Base-by-base conservation (phyloP, 2,329 filamentous ascomycete species). In the Passalora sequoiae region DNA sequence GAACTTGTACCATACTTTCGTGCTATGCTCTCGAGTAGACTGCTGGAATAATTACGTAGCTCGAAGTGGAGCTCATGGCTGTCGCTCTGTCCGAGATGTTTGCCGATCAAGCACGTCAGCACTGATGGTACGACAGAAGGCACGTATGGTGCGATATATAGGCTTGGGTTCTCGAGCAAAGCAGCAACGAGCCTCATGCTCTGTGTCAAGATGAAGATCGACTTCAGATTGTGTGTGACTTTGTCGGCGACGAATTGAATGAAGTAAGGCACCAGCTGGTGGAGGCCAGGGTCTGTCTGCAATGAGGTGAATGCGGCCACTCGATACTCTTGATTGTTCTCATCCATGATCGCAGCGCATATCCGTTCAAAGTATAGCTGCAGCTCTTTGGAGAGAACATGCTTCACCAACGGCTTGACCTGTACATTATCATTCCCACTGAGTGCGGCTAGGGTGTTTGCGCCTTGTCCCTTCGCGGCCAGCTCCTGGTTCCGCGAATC, bases 351-450 rank as follows among this genome's bases (percentile, higher is more conserved):
- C 8, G 92, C 91, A 38, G 78, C 78, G 64, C 89, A 89, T 46
- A 97, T 88, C 66, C 94, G 95, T 62, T 96, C 89, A 62, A 97
- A 98, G 71, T 96, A 96, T 24, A 97, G 79, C 51, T 94, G 89
- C 16, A 97, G 80, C 68, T 98, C 92, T 68, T 95, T 94, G 53
- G 88, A 94, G 32, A 98, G 78, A 37, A 96, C 85, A 63, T 98
- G 92, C 69, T 97, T 97, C 53, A 98, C 89, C 9, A 89, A 76
- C 2, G 92, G 91, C 63, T 91, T 91, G 67, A 94, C 83, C 30
- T 82, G 76, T 43, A 89, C 76, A 55, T 86, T 89, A 57, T 95
- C 89, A 59, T 85, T 83, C 35, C 89, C 89, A 39, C 83, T 84
- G 54, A 89, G 78, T 12, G 87, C 87, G 19, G 88, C 86, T 30